These are phyloP conservation scores for Cladosporium phlei DNA, from an alignment of 2,329 filamentous ascomycete genomes.

Conservation along the genomic window DNA sequence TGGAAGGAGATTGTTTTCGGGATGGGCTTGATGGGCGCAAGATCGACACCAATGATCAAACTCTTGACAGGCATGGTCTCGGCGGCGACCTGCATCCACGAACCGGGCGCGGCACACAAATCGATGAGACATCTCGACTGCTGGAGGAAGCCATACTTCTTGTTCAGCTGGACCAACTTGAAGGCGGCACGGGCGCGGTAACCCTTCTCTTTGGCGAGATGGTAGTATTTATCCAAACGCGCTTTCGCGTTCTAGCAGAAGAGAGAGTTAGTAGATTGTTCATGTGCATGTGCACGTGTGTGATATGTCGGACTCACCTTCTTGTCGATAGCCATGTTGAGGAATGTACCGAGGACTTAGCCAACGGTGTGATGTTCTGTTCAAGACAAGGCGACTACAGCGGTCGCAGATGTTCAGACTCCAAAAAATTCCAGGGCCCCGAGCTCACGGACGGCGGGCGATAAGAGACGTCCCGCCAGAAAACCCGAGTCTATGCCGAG, in stretches of 20 bases:
- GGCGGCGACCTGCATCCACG: slow-evolving; percentile 93
- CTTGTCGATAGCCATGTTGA: slow-evolving; percentile 90
- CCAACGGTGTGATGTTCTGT: slow-evolving; percentile 5
- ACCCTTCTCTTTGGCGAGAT: slow-evolving; percentile 95
- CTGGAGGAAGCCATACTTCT: slow-evolving; percentile 97
- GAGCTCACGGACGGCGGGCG: too few relatives aligned
- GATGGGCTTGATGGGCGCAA: slow-evolving; percentile 92
- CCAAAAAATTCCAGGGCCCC: too few relatives aligned
- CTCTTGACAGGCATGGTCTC: slow-evolving; percentile 89
- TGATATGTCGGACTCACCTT: slow-evolving; percentile 52
- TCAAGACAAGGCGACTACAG: too few relatives aligned
- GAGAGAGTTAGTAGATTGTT: slow-evolving; percentile 27
- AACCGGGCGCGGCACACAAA: slow-evolving; percentile 94
- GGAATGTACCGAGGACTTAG: slow-evolving; percentile 1
- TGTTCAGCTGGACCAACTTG: slow-evolving; percentile 97
- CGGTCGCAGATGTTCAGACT: too few relatives aligned
- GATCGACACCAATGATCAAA: slow-evolving; percentile 90
- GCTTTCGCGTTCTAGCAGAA: slow-evolving; percentile 74
- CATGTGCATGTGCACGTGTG: neutral
- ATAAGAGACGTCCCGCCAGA: too few relatives aligned
- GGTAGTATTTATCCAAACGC: slow-evolving; percentile 98
- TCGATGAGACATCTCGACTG: slow-evolving; percentile 94
- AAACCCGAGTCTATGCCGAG: too few relatives aligned
- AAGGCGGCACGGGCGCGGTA: slow-evolving; percentile 94
- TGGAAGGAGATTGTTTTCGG: slow-evolving; percentile 92